These are phyloP conservation scores for Chlorella vulgaris DNA, from an alignment of 139 green algal species.

Conservation along the genomic window DNA sequence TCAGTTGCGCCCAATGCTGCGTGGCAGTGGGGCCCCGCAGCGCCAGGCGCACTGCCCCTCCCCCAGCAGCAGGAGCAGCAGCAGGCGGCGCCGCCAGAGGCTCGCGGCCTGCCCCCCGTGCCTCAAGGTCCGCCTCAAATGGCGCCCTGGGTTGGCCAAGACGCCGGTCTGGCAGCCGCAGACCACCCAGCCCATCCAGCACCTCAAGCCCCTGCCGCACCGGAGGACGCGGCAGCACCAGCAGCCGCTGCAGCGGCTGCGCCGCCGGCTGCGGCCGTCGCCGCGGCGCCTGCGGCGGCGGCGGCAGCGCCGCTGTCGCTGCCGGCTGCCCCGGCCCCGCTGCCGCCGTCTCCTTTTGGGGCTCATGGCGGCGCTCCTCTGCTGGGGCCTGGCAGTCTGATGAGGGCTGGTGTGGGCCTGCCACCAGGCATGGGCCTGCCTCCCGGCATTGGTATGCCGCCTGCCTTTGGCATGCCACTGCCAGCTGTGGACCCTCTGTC, in stretches of 20 bases:
- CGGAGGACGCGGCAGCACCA: no score
- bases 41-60: no score
- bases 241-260: neutral
- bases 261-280: neutral
- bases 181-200: neutral
- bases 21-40: constrained; percentile 4
- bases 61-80: constrained; percentile 17
- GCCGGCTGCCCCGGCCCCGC: neutral
- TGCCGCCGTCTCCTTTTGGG: neutral
- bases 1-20: constrained; percentile 9
- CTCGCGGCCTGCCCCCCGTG: constrained; percentile 3
- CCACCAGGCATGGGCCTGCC: no score
- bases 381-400: neutral
- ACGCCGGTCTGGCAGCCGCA: neutral
- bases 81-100: neutral
- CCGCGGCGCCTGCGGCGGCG: neutral
- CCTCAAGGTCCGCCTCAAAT: constrained; percentile 10
- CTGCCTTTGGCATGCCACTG: neutral
- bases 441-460: no score
- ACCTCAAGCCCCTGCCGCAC: neutral
- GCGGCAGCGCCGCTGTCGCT: neutral
- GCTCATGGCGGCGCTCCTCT: no score
- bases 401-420: no score
- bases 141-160: constrained; percentile 18
- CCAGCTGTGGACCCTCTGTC: constrained; percentile 26